Conservation (phyloP, 1,284 basidiomycete genomes). For the Pseudozyma pruni region DNA sequence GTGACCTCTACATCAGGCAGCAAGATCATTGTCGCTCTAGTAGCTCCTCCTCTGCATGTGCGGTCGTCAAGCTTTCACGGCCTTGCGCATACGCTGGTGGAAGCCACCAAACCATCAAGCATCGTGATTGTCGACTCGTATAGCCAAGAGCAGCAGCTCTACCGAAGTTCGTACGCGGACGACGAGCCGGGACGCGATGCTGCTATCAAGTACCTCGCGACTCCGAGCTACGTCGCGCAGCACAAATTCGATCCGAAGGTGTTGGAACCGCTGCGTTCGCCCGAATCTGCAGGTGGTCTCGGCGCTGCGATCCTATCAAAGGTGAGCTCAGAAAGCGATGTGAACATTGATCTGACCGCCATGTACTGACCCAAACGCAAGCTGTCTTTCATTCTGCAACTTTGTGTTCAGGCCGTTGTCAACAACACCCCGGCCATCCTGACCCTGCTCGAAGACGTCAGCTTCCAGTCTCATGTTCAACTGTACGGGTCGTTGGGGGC, state of each 20-base stretch:
- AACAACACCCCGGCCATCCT: slow-evolving; percentile 18
- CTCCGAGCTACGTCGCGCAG: slow-evolving; percentile 4
- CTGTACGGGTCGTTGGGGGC: slow-evolving; percentile 32
- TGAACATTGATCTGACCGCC: no score
- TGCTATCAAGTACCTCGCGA: slow-evolving; percentile 25
- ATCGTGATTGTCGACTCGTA: slow-evolving; percentile 39
- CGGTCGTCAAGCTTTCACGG: slow-evolving; percentile 25
- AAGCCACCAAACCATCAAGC: slow-evolving; percentile 21
- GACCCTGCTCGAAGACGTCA: slow-evolving; percentile 31
- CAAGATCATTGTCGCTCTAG: slow-evolving; percentile 14
- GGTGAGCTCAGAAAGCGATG: slow-evolving; percentile 6
- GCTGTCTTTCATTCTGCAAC: no score
- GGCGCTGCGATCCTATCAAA: slow-evolving; percentile 35
- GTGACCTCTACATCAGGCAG: background rate
- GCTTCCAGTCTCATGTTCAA: slow-evolving; percentile 39
- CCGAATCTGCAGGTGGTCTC: slow-evolving; percentile 27
- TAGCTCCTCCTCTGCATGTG: slow-evolving; percentile 12
- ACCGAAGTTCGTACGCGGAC: slow-evolving; percentile 11
- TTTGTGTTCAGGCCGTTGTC: slow-evolving; percentile 19
- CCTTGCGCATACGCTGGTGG: slow-evolving; percentile 14
- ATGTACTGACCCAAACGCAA: background rate
- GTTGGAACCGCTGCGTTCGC: slow-evolving; percentile 24
- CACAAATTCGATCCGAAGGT: slow-evolving; percentile 9
- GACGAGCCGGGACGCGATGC: background rate
- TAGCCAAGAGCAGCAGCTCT: slow-evolving; percentile 28